phyloP scores from a whole-genome alignment of 148 eudicot species.

The Persicaria maculosa region DNA sequence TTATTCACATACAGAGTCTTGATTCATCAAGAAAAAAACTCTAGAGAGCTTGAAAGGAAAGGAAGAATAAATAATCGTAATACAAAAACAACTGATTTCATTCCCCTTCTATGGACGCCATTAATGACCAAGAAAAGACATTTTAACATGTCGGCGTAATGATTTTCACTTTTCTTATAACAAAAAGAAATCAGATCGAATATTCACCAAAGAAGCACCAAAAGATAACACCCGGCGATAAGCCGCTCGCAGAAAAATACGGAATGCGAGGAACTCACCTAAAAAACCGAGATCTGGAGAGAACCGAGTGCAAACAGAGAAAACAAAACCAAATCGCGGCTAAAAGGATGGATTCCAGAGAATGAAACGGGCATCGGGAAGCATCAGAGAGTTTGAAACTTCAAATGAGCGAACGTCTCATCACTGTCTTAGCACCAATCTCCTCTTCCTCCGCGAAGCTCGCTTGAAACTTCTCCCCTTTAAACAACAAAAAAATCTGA shows the following conservation, averaged over 20 bases:
- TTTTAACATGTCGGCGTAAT: background rate
- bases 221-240: too few relatives aligned
- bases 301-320: conserved; percentile 33
- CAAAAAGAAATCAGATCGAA: background rate
- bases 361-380: background rate
- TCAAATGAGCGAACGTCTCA: background rate
- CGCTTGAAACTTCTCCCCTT: too few relatives aligned
- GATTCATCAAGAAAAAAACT: background rate
- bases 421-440: background rate
- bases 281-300: conserved; percentile 29
- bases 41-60: background rate
- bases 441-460: background rate
- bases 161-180: background rate
- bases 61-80: background rate
- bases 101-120: background rate
- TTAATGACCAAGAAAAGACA: background rate
- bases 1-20: background rate
- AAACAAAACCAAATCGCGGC: conserved; percentile 29
- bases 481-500: background rate
- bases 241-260: conserved; percentile 26
- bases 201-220: conserved; percentile 15
- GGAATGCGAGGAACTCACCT: conserved; percentile 33
- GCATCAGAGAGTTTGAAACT: background rate
- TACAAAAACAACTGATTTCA: background rate
- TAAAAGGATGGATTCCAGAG: background rate